Conservation (phyloP, 169 alveolate genomes). For the Cryptosporidium meleagridis region DNA sequence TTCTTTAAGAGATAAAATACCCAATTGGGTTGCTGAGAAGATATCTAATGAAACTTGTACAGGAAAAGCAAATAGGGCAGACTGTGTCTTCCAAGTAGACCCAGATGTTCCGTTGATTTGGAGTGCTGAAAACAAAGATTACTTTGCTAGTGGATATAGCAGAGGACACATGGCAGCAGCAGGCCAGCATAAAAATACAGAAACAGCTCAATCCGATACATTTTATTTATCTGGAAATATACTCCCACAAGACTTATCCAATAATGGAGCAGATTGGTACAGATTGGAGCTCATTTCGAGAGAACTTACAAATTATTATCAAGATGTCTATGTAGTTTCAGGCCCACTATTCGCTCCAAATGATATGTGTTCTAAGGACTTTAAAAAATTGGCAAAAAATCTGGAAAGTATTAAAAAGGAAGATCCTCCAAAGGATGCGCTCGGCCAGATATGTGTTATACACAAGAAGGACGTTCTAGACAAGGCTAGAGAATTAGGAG, state of each 20-base stretch:
- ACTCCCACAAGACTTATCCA: constrained; percentile 73
- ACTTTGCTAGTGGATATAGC: constrained; percentile 73
- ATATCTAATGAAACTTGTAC: constrained; percentile 38
- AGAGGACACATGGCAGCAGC: constrained; percentile 76
- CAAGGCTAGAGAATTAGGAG: constrained; percentile 69
- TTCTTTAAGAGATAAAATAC: constrained; percentile 66
- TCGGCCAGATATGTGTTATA: constrained; percentile 64
- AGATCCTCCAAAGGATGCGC: constrained; percentile 59
- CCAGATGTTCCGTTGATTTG: constrained; percentile 73
- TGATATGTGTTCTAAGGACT: constrained; percentile 40
- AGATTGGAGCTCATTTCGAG: constrained; percentile 57
- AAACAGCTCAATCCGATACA: constrained; percentile 58
- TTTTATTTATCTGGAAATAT: constrained; percentile 74
- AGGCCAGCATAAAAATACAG: constrained; percentile 71
- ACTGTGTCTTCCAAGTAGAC: constrained; percentile 49
- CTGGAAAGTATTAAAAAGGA: not conserved
- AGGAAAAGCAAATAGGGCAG: constrained; percentile 58
- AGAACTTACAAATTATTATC: constrained; percentile 49
- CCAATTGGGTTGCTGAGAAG: constrained; percentile 77
- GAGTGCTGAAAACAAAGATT: constrained; percentile 76
- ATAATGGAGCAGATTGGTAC: constrained; percentile 76
- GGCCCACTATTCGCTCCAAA: constrained; percentile 75
- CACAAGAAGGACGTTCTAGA: constrained; percentile 29
- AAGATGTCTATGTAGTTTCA: constrained; percentile 76
- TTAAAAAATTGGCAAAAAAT: constrained; percentile 12